These are phyloP conservation scores for Sporothrix globosa DNA, from an alignment of 2,329 filamentous ascomycete genomes.

Conservation along the genomic window DNA sequence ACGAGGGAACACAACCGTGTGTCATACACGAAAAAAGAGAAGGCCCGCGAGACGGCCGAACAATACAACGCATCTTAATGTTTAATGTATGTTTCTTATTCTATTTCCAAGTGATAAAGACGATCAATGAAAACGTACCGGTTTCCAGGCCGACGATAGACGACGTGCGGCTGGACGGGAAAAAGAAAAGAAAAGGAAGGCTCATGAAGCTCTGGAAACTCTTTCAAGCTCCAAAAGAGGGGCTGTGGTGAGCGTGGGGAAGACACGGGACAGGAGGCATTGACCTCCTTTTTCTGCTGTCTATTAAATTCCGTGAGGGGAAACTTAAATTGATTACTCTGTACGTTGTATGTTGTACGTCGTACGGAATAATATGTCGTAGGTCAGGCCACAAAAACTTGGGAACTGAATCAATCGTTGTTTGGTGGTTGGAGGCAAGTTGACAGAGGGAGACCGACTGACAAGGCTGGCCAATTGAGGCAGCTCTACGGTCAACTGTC, in stretches of 20 bases:
- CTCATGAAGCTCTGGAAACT: not conserved
- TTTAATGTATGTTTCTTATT: not conserved
- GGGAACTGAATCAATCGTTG: too few relatives aligned
- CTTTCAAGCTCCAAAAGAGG: not conserved
- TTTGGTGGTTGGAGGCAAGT: not conserved
- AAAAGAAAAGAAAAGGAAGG: not conserved
- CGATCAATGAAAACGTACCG: slow-evolving; percentile 11
- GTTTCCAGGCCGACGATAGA: slow-evolving; percentile 27
- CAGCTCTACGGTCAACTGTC: not conserved
- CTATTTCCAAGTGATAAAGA: not conserved
- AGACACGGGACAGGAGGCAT: not conserved
- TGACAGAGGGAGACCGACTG: not conserved
- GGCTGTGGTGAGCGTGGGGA: slow-evolving; percentile 6
- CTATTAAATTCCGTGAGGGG: not conserved
- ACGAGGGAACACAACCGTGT: not conserved
- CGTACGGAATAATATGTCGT: not conserved
- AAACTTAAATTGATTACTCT: not conserved
- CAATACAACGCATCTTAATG: not conserved
- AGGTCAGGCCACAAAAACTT: too few relatives aligned
- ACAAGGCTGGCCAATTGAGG: slow-evolving; percentile 6
- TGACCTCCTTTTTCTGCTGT: slow-evolving; percentile 10
- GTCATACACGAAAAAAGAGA: not conserved
- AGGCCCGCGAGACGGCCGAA: not conserved
- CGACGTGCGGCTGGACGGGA: not conserved
- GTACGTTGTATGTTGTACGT: not conserved